These are phyloP conservation scores for Russula olivacea DNA, from an alignment of 768 basidiomycete species.

Conservation along the genomic window DNA sequence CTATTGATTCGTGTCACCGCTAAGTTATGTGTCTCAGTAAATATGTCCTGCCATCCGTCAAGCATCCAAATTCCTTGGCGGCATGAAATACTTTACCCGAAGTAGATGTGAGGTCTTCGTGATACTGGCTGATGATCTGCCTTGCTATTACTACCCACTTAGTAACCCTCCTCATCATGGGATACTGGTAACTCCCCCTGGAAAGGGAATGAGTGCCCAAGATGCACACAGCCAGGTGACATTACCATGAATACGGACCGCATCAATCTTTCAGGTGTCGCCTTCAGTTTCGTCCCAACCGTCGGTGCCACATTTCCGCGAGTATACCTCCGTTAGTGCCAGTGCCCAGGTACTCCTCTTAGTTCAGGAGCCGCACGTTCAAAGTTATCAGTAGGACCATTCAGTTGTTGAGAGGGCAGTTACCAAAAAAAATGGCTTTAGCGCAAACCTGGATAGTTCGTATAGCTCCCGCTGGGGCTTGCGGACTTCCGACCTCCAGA, in stretches of 20 bases:
- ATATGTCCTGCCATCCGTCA: neutral
- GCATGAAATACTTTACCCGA: neutral
- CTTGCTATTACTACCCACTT: too few species aligned
- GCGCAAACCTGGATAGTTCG: too few species aligned
- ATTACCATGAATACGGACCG: neutral
- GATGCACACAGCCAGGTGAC: neutral
- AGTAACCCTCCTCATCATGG: neutral
- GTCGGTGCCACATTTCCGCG: neutral
- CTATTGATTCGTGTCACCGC: neutral
- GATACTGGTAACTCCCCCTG: neutral
- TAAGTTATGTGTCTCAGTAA: too few species aligned
- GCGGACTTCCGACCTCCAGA: neutral
- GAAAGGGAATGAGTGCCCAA: neutral
- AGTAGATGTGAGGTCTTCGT: neutral
- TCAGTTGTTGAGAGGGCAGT: too few species aligned
- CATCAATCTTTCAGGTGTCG: neutral
- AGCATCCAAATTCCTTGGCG: neutral
- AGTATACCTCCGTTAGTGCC: neutral
- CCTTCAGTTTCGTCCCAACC: too few species aligned
- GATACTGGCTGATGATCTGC: neutral
- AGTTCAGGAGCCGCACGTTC: too few species aligned
- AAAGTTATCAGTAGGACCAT: too few species aligned
- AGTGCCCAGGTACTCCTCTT: too few species aligned
- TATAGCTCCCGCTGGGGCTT: neutral
- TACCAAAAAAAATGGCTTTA: too few species aligned